A percentile compares a stretch with the other conserved stretches of the same genome.
Evolutionary conservation across 2,329 filamentous ascomycete species (phyloP).

Genomic region (Sclerotinia subarctica): DNA sequence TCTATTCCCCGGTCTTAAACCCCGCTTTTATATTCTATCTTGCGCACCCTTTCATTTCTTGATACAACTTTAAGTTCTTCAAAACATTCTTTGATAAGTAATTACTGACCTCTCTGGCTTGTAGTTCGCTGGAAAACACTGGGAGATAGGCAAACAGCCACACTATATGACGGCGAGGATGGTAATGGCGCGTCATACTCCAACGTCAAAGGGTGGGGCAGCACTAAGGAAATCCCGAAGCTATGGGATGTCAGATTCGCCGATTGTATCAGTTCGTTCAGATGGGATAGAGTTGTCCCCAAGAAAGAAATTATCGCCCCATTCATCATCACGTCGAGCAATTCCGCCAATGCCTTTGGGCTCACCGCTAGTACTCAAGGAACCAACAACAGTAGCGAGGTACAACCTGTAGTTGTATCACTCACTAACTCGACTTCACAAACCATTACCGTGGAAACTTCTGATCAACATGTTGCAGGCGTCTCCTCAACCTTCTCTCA

Average conservation of each 20-base stretch:
- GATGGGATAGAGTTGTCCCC: background rate
- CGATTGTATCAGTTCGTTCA: background rate
- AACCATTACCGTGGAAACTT: conserved; percentile 5
- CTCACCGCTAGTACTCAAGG: background rate
- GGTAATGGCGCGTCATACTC: background rate
- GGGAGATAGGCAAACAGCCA: background rate
- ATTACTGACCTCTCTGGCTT: background rate
- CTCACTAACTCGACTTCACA: background rate
- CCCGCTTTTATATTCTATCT: background rate
- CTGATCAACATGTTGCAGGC: conserved; percentile 3
- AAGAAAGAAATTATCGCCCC: background rate
- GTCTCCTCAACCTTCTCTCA: background rate
- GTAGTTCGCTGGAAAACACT: background rate
- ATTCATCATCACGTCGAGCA: background rate
- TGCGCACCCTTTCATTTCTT: background rate
- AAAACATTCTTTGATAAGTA: background rate
- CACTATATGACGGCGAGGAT: background rate
- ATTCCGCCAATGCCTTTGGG: background rate
- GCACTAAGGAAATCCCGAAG: background rate
- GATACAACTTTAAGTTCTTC: background rate
- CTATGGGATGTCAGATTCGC: background rate
- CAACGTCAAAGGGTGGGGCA: conserved; percentile 4
- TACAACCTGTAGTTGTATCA: background rate
- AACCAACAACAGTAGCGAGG: background rate
- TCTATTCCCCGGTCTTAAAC: background rate